These are phyloP conservation scores for Rhodotorula sp. DNA, from an alignment of 1,284 basidiomycete species.

Conservation along the genomic window DNA sequence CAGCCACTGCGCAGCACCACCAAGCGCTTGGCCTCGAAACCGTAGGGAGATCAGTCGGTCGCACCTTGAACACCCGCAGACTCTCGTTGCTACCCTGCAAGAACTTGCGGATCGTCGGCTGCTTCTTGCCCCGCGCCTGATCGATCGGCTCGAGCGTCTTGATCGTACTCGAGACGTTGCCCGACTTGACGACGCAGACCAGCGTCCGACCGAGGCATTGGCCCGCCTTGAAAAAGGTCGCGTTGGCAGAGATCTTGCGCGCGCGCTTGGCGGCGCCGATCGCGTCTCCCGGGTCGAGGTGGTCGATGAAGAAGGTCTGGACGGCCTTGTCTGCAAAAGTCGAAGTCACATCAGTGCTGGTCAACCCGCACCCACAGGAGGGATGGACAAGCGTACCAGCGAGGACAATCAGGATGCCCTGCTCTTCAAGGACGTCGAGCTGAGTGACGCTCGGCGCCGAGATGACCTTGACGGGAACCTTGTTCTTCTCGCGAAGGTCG, in stretches of 20 bases:
- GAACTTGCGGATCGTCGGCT: conserved; percentile 77
- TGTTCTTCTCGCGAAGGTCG: conserved; percentile 70
- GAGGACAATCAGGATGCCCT: conserved; percentile 89
- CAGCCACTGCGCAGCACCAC: background rate
- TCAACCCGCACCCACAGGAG: background rate
- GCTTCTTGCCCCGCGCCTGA: conserved; percentile 70
- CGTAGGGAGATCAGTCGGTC: conserved; percentile 44
- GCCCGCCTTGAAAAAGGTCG: conserved; percentile 96
- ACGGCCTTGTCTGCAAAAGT: conserved; percentile 55
- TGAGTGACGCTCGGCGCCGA: conserved; percentile 86
- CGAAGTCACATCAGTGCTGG: background rate
- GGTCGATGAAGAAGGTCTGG: conserved; percentile 92
- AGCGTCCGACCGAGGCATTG: conserved; percentile 89
- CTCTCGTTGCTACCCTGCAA: conserved; percentile 93
- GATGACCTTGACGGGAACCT: conserved; percentile 78
- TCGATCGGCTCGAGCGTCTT: conserved; percentile 97
- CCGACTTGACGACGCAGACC: conserved; percentile 96
- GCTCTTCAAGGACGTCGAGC: conserved; percentile 94
- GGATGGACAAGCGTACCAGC: conserved; percentile 61
- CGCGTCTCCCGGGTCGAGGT: conserved; percentile 85
- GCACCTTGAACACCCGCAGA: conserved; percentile 84
- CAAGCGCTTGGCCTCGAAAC: background rate
- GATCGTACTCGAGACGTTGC: conserved; percentile 82
- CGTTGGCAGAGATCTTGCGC: conserved; percentile 92
- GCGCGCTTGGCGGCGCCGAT: conserved; percentile 86